Conservation (phyloP, 179 eudicot species). For the Silene vulgaris region DNA sequence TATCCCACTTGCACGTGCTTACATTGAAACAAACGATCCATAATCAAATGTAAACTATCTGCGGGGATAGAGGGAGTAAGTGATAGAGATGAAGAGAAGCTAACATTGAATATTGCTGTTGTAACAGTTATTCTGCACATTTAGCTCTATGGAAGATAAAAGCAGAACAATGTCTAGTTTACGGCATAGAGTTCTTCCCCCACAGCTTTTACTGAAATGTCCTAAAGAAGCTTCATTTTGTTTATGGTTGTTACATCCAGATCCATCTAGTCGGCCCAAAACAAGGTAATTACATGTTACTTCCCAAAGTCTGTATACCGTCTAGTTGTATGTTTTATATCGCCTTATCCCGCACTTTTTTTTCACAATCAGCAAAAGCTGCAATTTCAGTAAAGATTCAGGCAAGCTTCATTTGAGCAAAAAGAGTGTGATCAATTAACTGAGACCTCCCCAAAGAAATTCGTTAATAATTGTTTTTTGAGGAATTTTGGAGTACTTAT, state of each 20-base stretch:
- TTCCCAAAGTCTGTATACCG: background rate
- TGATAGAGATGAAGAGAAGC: conserved; percentile 10
- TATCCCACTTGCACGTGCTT: too few relatives aligned
- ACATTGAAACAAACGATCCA: background rate
- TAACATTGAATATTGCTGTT: conserved; percentile 23
- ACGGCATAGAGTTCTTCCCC: conserved; percentile 95
- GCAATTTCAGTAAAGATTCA: background rate
- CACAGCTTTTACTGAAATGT: conserved; percentile 80
- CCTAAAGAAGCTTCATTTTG: conserved; percentile 99
- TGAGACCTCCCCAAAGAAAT: background rate
- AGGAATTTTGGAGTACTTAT: background rate
- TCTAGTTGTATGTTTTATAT: background rate
- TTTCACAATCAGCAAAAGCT: background rate
- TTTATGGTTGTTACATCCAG: conserved; percentile 94
- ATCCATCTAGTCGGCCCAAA: conserved; percentile 79
- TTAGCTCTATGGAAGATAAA: conserved; percentile 75
- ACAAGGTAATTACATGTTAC: conserved; percentile 44
- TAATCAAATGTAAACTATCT: background rate
- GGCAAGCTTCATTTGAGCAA: background rate
- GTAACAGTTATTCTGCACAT: conserved; percentile 79
- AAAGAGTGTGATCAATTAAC: background rate
- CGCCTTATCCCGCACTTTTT: background rate
- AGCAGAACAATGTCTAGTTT: conserved; percentile 78
- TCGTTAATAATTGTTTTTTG: background rate
- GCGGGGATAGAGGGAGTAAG: background rate